Percentiles rank a stretch among this genome's conserved stretches.
These are phyloP conservation scores for Jasminum sambac DNA, from an alignment of 257 asterid genomes.

Conservation along the genomic window DNA sequence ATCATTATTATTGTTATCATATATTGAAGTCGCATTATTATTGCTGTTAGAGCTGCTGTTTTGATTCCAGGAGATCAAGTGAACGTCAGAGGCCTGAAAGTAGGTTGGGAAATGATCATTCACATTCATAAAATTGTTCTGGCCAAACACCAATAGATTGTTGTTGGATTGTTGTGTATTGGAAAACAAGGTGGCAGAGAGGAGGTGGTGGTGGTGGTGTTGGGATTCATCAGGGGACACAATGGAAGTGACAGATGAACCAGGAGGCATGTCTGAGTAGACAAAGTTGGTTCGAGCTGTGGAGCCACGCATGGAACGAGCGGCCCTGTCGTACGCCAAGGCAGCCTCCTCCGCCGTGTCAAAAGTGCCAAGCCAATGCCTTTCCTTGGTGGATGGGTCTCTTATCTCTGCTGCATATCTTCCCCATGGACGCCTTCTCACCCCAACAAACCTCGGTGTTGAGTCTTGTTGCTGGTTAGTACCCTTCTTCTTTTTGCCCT, in stretches of 20 bases:
- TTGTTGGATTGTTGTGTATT: conserved; percentile 18
- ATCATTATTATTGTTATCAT: no score
- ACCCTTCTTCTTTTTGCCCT: conserved; percentile 41
- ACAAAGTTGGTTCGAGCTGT: conserved; percentile 81
- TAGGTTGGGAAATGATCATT: conserved; percentile 26
- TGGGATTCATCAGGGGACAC: conserved; percentile 73
- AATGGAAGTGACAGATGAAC: conserved; percentile 76
- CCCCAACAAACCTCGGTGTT: conserved; percentile 60
- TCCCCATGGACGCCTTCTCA: conserved; percentile 87
- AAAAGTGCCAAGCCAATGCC: conserved; percentile 90
- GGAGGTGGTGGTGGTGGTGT: conserved; percentile 33
- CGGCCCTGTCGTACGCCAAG: conserved; percentile 80
- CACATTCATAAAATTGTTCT: conserved; percentile 12
- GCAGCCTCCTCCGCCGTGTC: conserved; percentile 96
- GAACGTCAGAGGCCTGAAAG: conserved; percentile 44
- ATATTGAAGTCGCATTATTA: no score
- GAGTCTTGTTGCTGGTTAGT: conserved; percentile 31
- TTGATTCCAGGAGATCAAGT: conserved; percentile 28
- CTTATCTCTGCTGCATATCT: conserved; percentile 86
- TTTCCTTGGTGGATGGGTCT: conserved; percentile 77
- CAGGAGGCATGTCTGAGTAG: conserved; percentile 89
- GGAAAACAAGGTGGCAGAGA: conserved; percentile 32
- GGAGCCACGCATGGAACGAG: conserved; percentile 79
- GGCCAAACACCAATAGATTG: conserved; percentile 39
- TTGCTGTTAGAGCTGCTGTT: conserved; percentile 13